Evolutionary conservation across 1,284 basidiomycete genomes (phyloP).

Genomic region (Sporisorium reilianum): DNA sequence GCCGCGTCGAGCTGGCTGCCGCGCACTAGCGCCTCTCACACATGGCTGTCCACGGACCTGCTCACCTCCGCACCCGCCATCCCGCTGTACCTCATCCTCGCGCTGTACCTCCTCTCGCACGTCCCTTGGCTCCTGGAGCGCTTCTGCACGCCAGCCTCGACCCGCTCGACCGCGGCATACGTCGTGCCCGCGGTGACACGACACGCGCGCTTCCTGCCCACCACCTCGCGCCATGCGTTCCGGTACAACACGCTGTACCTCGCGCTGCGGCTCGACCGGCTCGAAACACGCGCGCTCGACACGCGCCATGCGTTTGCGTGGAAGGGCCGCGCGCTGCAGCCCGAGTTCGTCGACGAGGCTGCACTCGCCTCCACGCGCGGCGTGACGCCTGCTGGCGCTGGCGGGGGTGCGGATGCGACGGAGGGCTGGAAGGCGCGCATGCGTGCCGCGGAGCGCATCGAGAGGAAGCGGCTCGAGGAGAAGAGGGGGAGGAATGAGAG

Average conservation of each 20-base stretch:
- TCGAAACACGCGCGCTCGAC: conserved; percentile 75
- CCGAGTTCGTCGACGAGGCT: conserved; percentile 32
- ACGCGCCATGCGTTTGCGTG: conserved; percentile 70
- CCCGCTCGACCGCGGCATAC: conserved; percentile 19
- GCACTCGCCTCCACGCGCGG: conserved; percentile 14
- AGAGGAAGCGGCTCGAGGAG: conserved; percentile 21
- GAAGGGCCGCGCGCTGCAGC: conserved; percentile 32
- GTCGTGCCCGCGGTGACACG: conserved; percentile 63
- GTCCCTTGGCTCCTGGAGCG: conserved; percentile 30
- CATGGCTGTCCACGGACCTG: too few species aligned
- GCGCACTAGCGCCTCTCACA: too few species aligned
- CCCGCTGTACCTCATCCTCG: conserved; percentile 24
- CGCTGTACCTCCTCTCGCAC: background rate
- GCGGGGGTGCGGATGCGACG: background rate
- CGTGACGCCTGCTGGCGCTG: conserved; percentile 19
- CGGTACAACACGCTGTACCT: conserved; percentile 77
- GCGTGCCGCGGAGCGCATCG: conserved; percentile 35
- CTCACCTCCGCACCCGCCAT: conserved; percentile 4
- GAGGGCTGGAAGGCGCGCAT: conserved; percentile 35
- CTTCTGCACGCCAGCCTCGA: conserved; percentile 2
- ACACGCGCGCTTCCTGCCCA: conserved; percentile 76
- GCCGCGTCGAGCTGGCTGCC: background rate
- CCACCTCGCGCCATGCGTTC: conserved; percentile 74
- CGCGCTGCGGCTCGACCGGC: conserved; percentile 75
- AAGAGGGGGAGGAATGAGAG: conserved; percentile 25